Conservation (phyloP, 192 early-diverging fungal species). For the Gaertneriomyces sp. region DNA sequence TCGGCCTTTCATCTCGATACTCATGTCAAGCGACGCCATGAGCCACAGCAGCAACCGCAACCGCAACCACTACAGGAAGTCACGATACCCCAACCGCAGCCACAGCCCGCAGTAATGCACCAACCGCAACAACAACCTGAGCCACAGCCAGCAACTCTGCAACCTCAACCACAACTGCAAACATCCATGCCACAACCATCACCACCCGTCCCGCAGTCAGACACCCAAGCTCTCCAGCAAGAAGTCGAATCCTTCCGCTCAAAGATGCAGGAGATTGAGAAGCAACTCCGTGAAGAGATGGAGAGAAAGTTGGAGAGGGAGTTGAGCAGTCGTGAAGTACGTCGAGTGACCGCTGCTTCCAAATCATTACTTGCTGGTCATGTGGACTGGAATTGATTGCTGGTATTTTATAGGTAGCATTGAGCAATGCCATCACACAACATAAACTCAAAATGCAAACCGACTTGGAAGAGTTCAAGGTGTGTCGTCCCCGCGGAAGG, state of each 20-base stretch:
- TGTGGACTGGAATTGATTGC: too few relatives aligned
- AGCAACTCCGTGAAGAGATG: constrained; percentile 30
- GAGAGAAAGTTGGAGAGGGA: constrained; percentile 36
- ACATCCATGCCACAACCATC: background rate
- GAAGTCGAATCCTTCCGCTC: constrained; percentile 18
- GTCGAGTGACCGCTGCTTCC: background rate
- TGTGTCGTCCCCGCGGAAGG: background rate
- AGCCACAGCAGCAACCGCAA: constrained; percentile 3
- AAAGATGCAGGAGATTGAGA: constrained; percentile 31
- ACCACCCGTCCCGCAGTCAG: background rate
- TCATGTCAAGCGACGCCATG: constrained; percentile 46
- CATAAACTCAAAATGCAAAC: constrained; percentile 16
- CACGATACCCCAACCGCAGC: constrained; percentile 9
- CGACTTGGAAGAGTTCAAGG: constrained; percentile 1
- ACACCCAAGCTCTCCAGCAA: constrained; percentile 21
- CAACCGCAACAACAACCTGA: constrained; percentile 7
- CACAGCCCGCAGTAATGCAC: background rate
- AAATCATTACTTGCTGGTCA: background rate
- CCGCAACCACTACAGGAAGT: background rate
- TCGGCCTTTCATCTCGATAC: constrained; percentile 31
- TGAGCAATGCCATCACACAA: constrained; percentile 26
- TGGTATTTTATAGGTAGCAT: constrained; percentile 8
- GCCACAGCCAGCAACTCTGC: constrained; percentile 14
- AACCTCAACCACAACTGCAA: constrained; percentile 9
- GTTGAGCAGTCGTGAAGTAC: constrained; percentile 15